Evolutionary conservation across 2,329 filamentous ascomycete genomes (phyloP).

Genomic region (Orbilia javanica): DNA sequence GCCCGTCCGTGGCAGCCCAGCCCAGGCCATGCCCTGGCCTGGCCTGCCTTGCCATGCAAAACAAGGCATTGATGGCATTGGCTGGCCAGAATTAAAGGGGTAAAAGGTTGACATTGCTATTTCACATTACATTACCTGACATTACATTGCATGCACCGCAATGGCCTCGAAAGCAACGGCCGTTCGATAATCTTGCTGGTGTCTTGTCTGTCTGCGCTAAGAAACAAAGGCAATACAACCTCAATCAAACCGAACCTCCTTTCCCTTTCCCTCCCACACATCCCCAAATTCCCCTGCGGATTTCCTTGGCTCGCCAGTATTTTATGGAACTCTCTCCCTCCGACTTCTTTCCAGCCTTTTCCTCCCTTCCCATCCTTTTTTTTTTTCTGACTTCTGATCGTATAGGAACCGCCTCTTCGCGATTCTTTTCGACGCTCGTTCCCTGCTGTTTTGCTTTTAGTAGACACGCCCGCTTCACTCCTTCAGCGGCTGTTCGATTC

Average conservation of each 20-base stretch:
- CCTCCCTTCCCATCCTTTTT: conserved; percentile 16
- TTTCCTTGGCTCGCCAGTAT: not conserved
- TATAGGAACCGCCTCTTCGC: conserved; percentile 46
- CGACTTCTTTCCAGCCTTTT: not conserved
- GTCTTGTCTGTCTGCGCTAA: too few relatives aligned
- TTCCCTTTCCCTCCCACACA: not conserved
- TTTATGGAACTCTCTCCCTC: conserved; percentile 21
- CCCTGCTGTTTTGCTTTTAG: conserved; percentile 55
- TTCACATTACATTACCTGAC: conserved; percentile 6
- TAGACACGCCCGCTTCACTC: conserved; percentile 58
- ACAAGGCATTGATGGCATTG: conserved; percentile 15
- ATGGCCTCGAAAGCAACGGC: too few relatives aligned
- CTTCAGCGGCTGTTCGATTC: conserved; percentile 58
- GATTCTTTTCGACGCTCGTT: conserved; percentile 57
- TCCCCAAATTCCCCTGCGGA: too few relatives aligned
- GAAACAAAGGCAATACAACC: not conserved
- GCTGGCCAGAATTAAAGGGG: conserved; percentile 24
- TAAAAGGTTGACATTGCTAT: too few relatives aligned
- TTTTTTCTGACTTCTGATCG: conserved; percentile 34
- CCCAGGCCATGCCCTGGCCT: not conserved
- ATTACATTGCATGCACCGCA: too few relatives aligned
- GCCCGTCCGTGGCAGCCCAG: not conserved
- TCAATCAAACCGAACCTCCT: not conserved
- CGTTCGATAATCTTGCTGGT: too few relatives aligned
- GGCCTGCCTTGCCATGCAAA: conserved; percentile 5